Evolutionary conservation across 768 basidiomycete genomes (phyloP), one percentile per base, ranked within the genome.

Genomic region (Pulveroboletus frians): DNA sequence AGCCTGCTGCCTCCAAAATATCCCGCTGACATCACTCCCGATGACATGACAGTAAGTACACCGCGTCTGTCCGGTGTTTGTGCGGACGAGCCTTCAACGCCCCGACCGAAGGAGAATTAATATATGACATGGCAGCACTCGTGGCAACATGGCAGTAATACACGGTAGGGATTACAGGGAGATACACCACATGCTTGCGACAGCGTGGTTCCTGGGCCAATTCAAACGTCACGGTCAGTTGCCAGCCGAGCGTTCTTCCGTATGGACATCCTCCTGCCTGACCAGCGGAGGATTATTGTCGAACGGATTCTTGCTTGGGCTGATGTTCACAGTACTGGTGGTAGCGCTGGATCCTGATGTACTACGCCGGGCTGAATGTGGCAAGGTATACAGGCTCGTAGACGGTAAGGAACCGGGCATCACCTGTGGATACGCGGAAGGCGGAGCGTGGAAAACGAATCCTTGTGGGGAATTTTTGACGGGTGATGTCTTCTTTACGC

Each of bases 391-490:
- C 21, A 20, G 4, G n/a, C 17, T 39, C 11, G 14, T 11, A 35
- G 53, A 30, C 17, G 56, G 50, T 20, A 65, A 46, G 18, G 61
- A 53, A 23, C 63, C 63, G 15, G 63, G 63, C 63, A 65, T 65
- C 15, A 53, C 42, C 34, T 64, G 59, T 2, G 63, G 63, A 48
- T 65, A 66, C 14, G 57, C 59, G 31, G 55, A 61, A 27, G 43
- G 39, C 11, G 61, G 61, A 17, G 63, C 63, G 18, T 47, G 64
- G 23, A 51, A 50, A 31, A 63, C 39, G 8, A 43, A n/a, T 17
- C 49, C 46, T 18, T 49, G 54, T 10, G 13, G 5, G 3, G 41
- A 38, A 20, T 20, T 23, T 34, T 31, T 34, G 11, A 36, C 31
- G 3, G 17, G n/a, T 14, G 23, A 8, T 34, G 23, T 34, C 7